These are phyloP conservation scores for Danielia reshetovae DNA, from an alignment of 805 yeast species.

Conservation along the genomic window DNA sequence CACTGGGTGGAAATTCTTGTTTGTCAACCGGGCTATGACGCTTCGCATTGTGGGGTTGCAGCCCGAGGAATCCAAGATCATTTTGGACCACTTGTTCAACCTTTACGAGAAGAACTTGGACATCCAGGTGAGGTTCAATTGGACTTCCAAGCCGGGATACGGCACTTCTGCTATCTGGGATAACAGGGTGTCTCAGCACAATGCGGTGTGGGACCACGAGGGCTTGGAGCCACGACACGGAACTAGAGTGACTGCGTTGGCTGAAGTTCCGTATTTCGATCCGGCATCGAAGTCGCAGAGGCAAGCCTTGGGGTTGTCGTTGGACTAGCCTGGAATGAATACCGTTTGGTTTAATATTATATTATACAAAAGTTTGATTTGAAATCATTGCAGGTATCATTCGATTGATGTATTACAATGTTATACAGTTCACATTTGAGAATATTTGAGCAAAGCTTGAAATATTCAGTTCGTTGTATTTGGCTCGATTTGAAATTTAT, in stretches of 20 bases:
- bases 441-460: too few species aligned
- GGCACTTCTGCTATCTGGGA: constrained; percentile 60
- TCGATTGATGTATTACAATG: too few species aligned
- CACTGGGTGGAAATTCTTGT: constrained; percentile 31
- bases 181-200: constrained; percentile 52
- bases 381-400: too few species aligned
- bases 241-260: constrained; percentile 44
- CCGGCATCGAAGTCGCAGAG: constrained; percentile 49
- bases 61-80: constrained; percentile 20
- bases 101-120: constrained; percentile 39
- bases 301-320: constrained; percentile 43
- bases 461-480: too few species aligned
- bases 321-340: constrained; percentile 12
- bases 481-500: too few species aligned
- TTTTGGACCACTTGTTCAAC: constrained; percentile 14
- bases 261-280: constrained; percentile 51
- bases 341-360: too few species aligned
- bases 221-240: constrained; percentile 35
- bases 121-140: constrained; percentile 35
- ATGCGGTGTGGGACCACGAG: constrained; percentile 51
- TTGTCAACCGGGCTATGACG: constrained; percentile 28
- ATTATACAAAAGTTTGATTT: too few species aligned
- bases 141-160: constrained; percentile 24
- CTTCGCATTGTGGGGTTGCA: constrained; percentile 28
- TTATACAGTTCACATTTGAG: too few species aligned